Percentiles rank a stretch among this genome's conserved stretches.
Evolutionary conservation across 768 basidiomycete genomes (phyloP).

Genomic region (Rhodosporidiobolus sp.): DNA sequence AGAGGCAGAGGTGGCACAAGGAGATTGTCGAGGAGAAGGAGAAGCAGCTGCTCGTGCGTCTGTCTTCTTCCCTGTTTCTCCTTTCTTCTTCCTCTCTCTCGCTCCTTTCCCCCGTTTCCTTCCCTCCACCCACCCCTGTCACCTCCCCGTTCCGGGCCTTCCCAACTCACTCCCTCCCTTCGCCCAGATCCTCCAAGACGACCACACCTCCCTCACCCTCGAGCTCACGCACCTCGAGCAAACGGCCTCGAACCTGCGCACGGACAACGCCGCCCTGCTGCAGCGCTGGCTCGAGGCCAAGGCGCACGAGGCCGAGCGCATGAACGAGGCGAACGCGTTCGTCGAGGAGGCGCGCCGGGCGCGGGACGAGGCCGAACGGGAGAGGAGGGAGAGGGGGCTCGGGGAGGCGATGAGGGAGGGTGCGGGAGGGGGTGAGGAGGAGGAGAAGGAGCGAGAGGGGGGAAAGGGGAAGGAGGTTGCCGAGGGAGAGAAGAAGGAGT

Average conservation of each 20-base stretch:
- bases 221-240: conserved; percentile 87
- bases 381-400: neutral
- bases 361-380: neutral
- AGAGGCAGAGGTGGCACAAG: conserved; percentile 76
- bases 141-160: neutral
- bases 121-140: neutral
- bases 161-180: neutral
- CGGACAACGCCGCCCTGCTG: conserved; percentile 90
- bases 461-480: neutral
- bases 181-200: conserved; percentile 81
- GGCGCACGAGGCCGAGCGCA: conserved; percentile 73
- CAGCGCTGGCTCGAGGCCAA: conserved; percentile 97
- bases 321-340: conserved; percentile 59
- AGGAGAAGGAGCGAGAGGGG: neutral
- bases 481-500: neutral
- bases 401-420: neutral
- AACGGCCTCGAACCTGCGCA: conserved; percentile 76
- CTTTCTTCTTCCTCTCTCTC: neutral
- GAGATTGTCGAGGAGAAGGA: conserved; percentile 73
- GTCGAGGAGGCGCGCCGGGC: conserved; percentile 19
- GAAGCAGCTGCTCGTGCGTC: conserved; percentile 33
- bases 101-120: conserved; percentile 1
- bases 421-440: neutral
- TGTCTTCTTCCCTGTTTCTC: neutral
- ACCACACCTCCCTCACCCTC: conserved; percentile 84